Base-by-base conservation (phyloP, 2,329 filamentous ascomycete genomes). In the Colletotrichum siamense region DNA sequence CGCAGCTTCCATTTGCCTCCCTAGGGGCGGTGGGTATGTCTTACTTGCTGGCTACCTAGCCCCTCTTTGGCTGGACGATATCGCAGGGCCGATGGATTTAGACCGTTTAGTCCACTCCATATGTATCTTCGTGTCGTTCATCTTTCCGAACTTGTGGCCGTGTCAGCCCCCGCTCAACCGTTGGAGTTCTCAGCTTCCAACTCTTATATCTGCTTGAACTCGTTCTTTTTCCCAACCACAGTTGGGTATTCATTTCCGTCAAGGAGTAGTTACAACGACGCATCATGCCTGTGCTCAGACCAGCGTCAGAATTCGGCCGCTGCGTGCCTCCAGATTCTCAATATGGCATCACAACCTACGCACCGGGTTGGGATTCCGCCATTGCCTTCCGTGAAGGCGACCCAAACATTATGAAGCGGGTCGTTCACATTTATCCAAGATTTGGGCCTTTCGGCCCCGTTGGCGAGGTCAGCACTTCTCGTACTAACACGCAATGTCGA, bases 361-460 rank as follows among this genome's bases (percentile, higher is more conserved):
- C 85, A 3, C 86, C 86, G 1, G 85, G 85, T 28, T 90, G 88
- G 88, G 82, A 86, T 8, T 79, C 82, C 8, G 81, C 82, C n/a
- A 78, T 83, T 61, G 79, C 79, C 6, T 78, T 89, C 39, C 85
- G 87, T 10, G 84, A 88, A 9, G 87, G 87, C 18, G 87, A 89
- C 67, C 77, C 73, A 32, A 71, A 79, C 13, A 65, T 85, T 2
- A 69, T 88, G n/a, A 62, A 80, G 39, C 80, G 68, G 22, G 61
- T 89, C 2, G 82, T 83, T 66, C 85, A 87, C 71, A 83, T 89
- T 32, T 90, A 90, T 64, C 88, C 88, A 13, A 85, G 88, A 6
- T 87, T 89, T 74, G 77, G 80, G 2, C 88, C 88, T 1, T 87
- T 83, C n/a, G 82, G 84, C 1, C 80, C 80, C 34, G 80, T 82